Base-by-base conservation (phyloP, 129 eudicot species). In the Flaveria bidentis region DNA sequence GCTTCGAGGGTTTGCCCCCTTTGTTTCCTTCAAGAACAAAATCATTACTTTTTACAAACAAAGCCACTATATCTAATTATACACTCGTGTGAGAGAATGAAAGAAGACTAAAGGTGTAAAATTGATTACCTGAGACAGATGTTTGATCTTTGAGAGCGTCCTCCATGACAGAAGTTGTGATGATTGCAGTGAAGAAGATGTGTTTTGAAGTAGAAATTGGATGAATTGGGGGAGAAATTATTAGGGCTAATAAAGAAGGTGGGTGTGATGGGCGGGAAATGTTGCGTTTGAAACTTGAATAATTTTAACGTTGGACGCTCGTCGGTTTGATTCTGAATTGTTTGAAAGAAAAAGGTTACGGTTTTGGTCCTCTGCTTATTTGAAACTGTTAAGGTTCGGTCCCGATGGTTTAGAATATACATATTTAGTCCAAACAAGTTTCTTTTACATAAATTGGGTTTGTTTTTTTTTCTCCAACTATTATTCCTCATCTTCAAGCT, bases 1-100 rank as follows among this genome's bases (percentile, higher is more conserved):
- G 91, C 70, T 85, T 86, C 0, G 90, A 53, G 17, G 88, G 30
- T 73, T 87, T 84, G 26, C 63, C 85, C 23, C 84, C 91, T 63
- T 75, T 63, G 42, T 23, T 79, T 55, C 51, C 85, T 82, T 72
- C 85, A 73, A 69, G 28, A 76, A 69, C 53, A 44, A 26, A 44
- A 71, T 16, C 7, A 3, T 36, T 41, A 66, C 8, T 14, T 0
- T 66, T 66, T 65, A n/a, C 36, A 2, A 2, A 25, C 50, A 67
- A 30, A 3, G 9, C 1, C 30, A 25, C 6, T 15, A 53, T 7
- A 9, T 13, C 4, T 28, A 17, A 22, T 26, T 44, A n/a, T 18
- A 45, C 16, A 15, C 30, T 1, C 6, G 41, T 36, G 41, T 0
- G 41, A 36, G 41, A 2, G 5, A 26, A 57, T 23, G 6, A 56